Percentiles rank a stretch among this genome's conserved stretches.
These are phyloP conservation scores for Lojkania enalia DNA, from an alignment of 2,329 filamentous ascomycete genomes.

Conservation along the genomic window DNA sequence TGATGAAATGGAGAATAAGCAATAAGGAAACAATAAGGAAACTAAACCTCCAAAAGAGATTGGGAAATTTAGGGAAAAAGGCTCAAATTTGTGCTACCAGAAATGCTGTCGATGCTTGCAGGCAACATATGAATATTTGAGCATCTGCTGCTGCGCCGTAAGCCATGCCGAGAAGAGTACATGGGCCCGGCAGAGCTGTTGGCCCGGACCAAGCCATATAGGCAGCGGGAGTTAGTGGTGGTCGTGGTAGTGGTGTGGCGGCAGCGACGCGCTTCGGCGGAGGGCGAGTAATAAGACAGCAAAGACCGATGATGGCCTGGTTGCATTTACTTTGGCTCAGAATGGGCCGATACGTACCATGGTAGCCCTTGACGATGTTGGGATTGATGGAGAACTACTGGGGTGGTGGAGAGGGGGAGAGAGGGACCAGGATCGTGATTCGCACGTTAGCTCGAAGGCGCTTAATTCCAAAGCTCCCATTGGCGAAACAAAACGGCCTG, in stretches of 20 bases:
- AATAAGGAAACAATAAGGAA: slow-evolving; percentile 25
- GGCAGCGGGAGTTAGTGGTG: too few species aligned
- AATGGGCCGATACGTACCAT: slow-evolving; percentile 22
- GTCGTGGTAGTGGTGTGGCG: slow-evolving; percentile 14
- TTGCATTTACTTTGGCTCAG: slow-evolving; percentile 16
- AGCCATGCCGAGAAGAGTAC: slow-evolving; percentile 8
- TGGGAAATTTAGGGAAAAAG: slow-evolving; percentile 9
- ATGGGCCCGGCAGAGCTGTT: slow-evolving; percentile 7
- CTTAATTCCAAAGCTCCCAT: slow-evolving; percentile 14
- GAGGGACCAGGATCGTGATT: slow-evolving; percentile 10
- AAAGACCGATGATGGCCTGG: slow-evolving; percentile 18
- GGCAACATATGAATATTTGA: slow-evolving; percentile 38
- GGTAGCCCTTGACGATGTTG: slow-evolving; percentile 6
- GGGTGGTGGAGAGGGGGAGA: slow-evolving; percentile 7
- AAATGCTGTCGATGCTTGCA: slow-evolving; percentile 27
- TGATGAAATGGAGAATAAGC: slow-evolving; percentile 22
- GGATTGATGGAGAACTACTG: not conserved
- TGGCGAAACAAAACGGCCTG: slow-evolving; percentile 13
- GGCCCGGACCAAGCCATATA: slow-evolving; percentile 6
- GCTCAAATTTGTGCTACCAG: slow-evolving; percentile 33
- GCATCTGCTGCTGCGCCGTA: slow-evolving; percentile 23
- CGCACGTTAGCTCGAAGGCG: slow-evolving; percentile 17
- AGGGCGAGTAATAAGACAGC: slow-evolving; percentile 22
- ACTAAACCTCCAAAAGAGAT: slow-evolving; percentile 17
- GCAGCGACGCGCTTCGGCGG: slow-evolving; percentile 24